Conservation (phyloP, 2,329 filamentous ascomycete species). For the Xylaria sp. region DNA sequence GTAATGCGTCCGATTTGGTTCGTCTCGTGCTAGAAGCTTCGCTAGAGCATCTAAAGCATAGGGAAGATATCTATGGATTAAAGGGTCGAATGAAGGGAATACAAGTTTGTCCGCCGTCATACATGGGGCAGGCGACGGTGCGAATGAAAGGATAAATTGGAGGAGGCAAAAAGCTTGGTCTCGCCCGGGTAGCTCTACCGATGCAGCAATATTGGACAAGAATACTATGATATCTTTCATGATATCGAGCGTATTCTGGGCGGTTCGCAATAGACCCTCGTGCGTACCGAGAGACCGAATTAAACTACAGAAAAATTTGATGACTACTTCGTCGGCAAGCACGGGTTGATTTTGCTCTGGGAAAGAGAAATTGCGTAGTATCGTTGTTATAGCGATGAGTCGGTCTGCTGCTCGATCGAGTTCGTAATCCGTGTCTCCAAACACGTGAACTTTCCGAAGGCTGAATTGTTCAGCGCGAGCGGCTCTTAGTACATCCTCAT, state of each 20-base stretch:
- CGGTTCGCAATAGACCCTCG: slow-evolving; percentile 83
- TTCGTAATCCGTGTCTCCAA: slow-evolving; percentile 81
- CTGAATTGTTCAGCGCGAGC: slow-evolving; percentile 78
- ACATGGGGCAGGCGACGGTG: slow-evolving; percentile 78
- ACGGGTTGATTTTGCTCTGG: slow-evolving; percentile 75
- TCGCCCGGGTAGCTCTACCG: slow-evolving; percentile 81
- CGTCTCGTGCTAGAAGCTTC: slow-evolving; percentile 90
- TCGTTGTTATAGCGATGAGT: slow-evolving; percentile 89
- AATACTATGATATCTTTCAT: slow-evolving; percentile 95
- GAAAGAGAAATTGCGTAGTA: slow-evolving; percentile 93
- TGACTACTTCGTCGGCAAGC: slow-evolving; percentile 79
- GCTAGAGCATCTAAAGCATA: slow-evolving; percentile 90
- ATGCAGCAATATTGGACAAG: slow-evolving; percentile 86
- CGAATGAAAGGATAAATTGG: slow-evolving; percentile 90
- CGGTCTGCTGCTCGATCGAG: slow-evolving; percentile 88
- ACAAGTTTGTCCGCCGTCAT: slow-evolving; percentile 68
- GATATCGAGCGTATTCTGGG: slow-evolving; percentile 89
- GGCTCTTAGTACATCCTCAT: slow-evolving; percentile 87
- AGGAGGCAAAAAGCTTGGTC: slow-evolving; percentile 89
- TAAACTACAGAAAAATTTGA: slow-evolving; percentile 84
- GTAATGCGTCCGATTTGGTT: slow-evolving; percentile 89
- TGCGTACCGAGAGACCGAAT: slow-evolving; percentile 90
- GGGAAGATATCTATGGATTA: slow-evolving; percentile 86
- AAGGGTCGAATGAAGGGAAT: slow-evolving; percentile 84
- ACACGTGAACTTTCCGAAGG: slow-evolving; percentile 76